Evolutionary conservation across 1,284 basidiomycete species (phyloP).

Genomic region (Tilletia indica): DNA sequence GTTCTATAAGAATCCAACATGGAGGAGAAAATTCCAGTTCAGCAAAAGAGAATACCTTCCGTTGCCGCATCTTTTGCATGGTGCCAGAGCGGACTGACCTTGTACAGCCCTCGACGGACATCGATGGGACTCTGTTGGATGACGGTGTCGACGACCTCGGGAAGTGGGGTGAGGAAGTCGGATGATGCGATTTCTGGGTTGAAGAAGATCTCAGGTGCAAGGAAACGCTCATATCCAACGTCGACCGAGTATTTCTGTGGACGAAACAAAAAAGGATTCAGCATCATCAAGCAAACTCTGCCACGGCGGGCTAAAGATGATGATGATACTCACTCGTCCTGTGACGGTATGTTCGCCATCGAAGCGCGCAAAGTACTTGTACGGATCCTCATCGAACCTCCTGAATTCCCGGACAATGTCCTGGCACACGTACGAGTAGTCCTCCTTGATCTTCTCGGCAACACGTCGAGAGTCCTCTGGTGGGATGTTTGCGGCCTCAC

Average conservation of each 20-base stretch:
- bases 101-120: constrained; percentile 88
- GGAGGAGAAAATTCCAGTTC: background rate
- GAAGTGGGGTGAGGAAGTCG: constrained; percentile 95
- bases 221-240: constrained; percentile 97
- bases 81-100: constrained; percentile 61
- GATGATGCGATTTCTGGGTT: constrained; percentile 98
- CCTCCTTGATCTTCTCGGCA: constrained; percentile 94
- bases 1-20: constrained; percentile 63
- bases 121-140: constrained; percentile 96
- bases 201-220: constrained; percentile 99
- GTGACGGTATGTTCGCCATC: constrained; percentile 92
- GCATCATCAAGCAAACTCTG: background rate
- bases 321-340: constrained; percentile 68
- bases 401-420: constrained; percentile 99
- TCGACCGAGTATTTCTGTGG: constrained; percentile 81
- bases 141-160: constrained; percentile 92
- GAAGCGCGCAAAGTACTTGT: constrained; percentile 92
- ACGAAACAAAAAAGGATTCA: background rate
- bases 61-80: too few relatives aligned
- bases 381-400: constrained; percentile 94
- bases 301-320: background rate
- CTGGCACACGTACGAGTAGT: constrained; percentile 97
- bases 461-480: constrained; percentile 94
- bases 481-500: constrained; percentile 83
- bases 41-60: too few relatives aligned